Evolutionary conservation across 495 filamentous ascomycete species (phyloP).

Genomic region (Letharia columbiana): DNA sequence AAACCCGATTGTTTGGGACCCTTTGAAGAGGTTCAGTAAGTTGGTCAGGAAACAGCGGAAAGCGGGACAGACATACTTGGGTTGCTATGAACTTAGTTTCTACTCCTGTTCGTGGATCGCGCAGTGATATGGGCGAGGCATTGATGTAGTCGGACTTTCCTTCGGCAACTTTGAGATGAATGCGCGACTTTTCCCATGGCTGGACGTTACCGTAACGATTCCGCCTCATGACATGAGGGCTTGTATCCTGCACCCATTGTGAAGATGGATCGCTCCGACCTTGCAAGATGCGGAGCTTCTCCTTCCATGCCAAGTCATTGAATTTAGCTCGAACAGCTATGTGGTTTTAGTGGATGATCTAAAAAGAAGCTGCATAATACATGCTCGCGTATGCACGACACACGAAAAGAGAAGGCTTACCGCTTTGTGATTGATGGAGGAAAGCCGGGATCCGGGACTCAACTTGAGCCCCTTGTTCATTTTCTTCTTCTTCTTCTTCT

Average conservation of each 20-base stretch:
- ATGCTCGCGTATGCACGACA: slow-evolving; percentile 22
- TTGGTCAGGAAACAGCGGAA: background rate
- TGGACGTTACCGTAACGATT: slow-evolving; percentile 59
- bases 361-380: slow-evolving; percentile 18
- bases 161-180: slow-evolving; percentile 73
- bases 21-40: slow-evolving; percentile 33
- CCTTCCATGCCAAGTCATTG: slow-evolving; percentile 52
- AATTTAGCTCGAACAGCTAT: slow-evolving; percentile 48
- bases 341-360: slow-evolving; percentile 18
- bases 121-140: slow-evolving; percentile 74
- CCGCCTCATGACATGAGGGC: slow-evolving; percentile 39
- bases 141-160: slow-evolving; percentile 90
- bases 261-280: slow-evolving; percentile 37
- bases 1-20: slow-evolving; percentile 67
- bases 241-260: slow-evolving; percentile 47
- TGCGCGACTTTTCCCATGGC: slow-evolving; percentile 82
- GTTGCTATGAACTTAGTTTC: slow-evolving; percentile 58
- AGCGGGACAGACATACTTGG: slow-evolving; percentile 42
- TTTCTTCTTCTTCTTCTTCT: too few relatives aligned
- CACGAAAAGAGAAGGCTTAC: slow-evolving; percentile 17
- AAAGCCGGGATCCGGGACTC: slow-evolving; percentile 22
- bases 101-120: slow-evolving; percentile 43
- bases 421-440: slow-evolving; percentile 26
- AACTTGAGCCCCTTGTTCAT: background rate
- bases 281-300: slow-evolving; percentile 46